Conservation (phyloP, 345 rosid genomes). For the Passiflora organensis region DNA sequence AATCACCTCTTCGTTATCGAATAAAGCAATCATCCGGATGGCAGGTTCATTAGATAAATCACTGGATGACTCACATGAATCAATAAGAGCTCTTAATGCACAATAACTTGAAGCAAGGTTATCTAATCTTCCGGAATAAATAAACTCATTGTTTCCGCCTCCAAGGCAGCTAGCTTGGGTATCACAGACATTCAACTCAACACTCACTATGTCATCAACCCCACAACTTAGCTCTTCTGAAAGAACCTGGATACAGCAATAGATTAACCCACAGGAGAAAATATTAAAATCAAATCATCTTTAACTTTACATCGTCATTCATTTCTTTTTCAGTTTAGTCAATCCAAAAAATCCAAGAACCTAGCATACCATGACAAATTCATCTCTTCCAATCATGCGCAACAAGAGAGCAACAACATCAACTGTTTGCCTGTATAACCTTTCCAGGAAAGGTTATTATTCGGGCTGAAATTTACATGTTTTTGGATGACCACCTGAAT, state of each 20-base stretch:
- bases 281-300: too few species aligned
- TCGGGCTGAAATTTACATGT: too few species aligned
- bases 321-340: not conserved
- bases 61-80: conserved; percentile 49
- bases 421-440: conserved; percentile 1
- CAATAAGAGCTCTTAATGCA: conserved; percentile 81
- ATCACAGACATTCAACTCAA: conserved; percentile 91
- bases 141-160: conserved; percentile 83
- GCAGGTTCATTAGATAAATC: conserved; percentile 61
- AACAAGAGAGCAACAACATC: conserved; percentile 5
- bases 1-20: conserved; percentile 94
- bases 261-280: too few species aligned
- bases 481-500: too few species aligned
- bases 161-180: conserved; percentile 98
- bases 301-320: too few species aligned
- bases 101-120: conserved; percentile 93
- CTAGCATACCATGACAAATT: not conserved
- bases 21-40: conserved; percentile 80
- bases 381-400: too few species aligned
- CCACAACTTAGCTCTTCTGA: conserved; percentile 62
- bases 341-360: not conserved
- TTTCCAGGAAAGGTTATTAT: not conserved
- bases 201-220: conserved; percentile 57
- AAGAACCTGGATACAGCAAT: conserved; percentile 58
- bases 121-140: conserved; percentile 92